Base-by-base conservation (phyloP, 1,139 yeast genomes). In the Geotrichum reessii region DNA sequence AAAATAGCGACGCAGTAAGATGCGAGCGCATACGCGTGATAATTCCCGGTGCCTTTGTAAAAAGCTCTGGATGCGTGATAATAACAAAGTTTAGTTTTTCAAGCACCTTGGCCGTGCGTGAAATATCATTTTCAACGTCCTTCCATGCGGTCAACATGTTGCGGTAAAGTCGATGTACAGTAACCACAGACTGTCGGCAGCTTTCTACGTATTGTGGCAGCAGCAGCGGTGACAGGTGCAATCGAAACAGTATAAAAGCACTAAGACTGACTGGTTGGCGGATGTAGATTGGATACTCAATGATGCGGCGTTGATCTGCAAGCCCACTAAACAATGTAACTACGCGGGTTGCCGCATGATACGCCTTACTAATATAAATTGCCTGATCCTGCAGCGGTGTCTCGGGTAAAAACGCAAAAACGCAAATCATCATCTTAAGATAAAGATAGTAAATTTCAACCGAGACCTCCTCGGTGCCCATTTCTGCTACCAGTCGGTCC, bases 141-240 rank as follows among this genome's bases (percentile, higher is more conserved):
- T 86, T 85, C 97, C 97, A 91, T 8, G 96, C 91, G 2, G 93
- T 84, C 51, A 90, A 76, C 69, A 93, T 91, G 69, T 91, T 91
- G 71, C 97, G 79, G 71, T 84, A 87, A 55, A 90, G 74, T 66
- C 97, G 78, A 72, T 91, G 97, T 0, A 90, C 95, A 0, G 97
- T 91, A 22, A 91, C 97, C 67, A 91, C 88, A 11, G 95, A 87
- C 72, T 91, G 97, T 65, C 97, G 81, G 1, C 96, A 91, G 51
- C 95, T 86, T 67, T 90, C 95, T 48, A 89, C 84, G 67, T 86
- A 88, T 67, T 84, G 86, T 27, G 87, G 91, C 55, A 86, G 75
- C 56, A 91, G 75, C 63, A 86, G 79, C 7, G 95, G 88, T 0
- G 95, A 86, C 11, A 52, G 31, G 11, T 52, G 54, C 22, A 52